Evolutionary conservation across 306 rosid genomes (phyloP).

Genomic region (Boehmeria nivea): DNA sequence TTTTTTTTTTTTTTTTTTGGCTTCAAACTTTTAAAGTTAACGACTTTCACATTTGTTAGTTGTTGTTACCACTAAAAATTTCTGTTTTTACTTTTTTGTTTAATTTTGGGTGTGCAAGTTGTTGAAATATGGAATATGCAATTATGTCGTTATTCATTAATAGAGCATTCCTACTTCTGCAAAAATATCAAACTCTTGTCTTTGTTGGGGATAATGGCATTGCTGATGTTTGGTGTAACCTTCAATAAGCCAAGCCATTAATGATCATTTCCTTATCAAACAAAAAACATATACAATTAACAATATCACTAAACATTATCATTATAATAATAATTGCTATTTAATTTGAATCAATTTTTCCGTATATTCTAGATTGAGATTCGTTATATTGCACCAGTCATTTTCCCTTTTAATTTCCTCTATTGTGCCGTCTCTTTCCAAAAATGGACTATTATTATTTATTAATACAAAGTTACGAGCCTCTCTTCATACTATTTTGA

Average conservation of each 20-base stretch:
- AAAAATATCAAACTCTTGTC: constrained; percentile 15
- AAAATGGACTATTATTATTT: background rate
- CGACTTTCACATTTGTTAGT: no score
- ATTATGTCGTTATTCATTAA: constrained; percentile 50
- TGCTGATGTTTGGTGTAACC: constrained; percentile 36
- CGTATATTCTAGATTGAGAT: background rate
- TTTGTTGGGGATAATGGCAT: constrained; percentile 32
- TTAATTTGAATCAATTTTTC: background rate
- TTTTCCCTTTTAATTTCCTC: background rate
- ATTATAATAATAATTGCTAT: background rate
- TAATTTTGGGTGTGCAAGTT: no score
- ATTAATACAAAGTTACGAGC: no score
- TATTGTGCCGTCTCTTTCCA: background rate
- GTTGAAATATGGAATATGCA: constrained; percentile 26
- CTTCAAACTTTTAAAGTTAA: no score
- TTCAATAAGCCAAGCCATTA: constrained; percentile 8
- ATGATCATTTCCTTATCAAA: no score
- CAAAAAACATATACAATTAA: no score
- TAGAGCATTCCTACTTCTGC: constrained; percentile 30
- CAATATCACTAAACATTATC: no score
- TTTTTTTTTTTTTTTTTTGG: no score
- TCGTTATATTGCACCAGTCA: background rate
- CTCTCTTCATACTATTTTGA: background rate
- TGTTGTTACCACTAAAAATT: no score
- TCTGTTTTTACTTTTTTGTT: no score